Percentiles rank a stretch among this genome's conserved stretches.
Evolutionary conservation across 2,329 filamentous ascomycete genomes (phyloP).

Genomic region (Cordyceps tenuipes): DNA sequence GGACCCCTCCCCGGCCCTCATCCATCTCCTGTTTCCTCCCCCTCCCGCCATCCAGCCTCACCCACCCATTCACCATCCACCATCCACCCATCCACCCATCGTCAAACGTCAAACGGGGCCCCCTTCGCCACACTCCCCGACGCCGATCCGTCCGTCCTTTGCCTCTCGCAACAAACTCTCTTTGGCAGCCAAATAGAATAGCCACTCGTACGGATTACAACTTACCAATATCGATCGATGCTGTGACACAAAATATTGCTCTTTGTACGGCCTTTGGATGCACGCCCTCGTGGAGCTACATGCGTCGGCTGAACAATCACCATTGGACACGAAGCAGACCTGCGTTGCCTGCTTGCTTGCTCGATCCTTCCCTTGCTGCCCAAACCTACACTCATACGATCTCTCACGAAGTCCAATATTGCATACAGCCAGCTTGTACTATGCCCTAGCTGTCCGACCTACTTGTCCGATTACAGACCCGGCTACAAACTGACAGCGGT

Average conservation of each 20-base stretch:
- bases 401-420: background rate
- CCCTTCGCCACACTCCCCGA: background rate
- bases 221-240: background rate
- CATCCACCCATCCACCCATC: too few relatives aligned
- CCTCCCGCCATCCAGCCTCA: slow-evolving; percentile 3
- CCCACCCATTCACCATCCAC: too few relatives aligned
- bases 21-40: background rate
- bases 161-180: background rate
- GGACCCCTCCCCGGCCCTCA: too few relatives aligned
- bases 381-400: background rate
- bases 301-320: background rate
- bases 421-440: background rate
- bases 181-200: background rate
- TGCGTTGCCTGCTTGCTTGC: background rate
- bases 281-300: background rate
- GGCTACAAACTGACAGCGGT: background rate
- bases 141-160: background rate
- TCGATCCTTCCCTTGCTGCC: background rate
- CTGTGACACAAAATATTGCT: background rate
- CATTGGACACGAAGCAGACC: slow-evolving; percentile 1
- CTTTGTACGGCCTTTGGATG: background rate
- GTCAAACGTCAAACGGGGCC: background rate
- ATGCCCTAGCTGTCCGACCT: background rate
- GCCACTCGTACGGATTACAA: background rate
- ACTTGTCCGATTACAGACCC: background rate